Conservation (phyloP, 192 early-diverging fungal genomes). For the Backusella tuberculispora region DNA sequence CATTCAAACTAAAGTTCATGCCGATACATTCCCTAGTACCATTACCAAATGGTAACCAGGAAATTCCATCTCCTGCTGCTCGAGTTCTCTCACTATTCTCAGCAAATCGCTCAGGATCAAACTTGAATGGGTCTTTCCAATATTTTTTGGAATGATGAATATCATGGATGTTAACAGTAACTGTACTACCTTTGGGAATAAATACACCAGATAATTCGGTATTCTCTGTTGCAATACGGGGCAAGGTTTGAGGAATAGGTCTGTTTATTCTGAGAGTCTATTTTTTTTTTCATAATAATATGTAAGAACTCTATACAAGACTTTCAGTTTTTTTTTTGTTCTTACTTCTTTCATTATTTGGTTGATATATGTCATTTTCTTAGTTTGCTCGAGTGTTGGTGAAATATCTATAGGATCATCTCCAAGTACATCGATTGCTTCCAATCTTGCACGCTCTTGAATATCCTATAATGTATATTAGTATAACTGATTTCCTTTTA, state of each 20-base stretch:
- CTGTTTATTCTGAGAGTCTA: slow-evolving; percentile 54
- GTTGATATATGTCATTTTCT: slow-evolving; percentile 56
- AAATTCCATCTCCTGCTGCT: slow-evolving; percentile 32
- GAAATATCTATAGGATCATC: slow-evolving; percentile 51
- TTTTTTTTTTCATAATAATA: too few species aligned
- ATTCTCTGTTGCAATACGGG: slow-evolving; percentile 23
- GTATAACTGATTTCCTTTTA: too few species aligned
- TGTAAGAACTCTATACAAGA: too few species aligned
- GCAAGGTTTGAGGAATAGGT: slow-evolving; percentile 37
- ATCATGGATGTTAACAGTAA: slow-evolving; percentile 17
- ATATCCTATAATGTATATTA: slow-evolving; percentile 57
- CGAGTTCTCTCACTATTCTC: slow-evolving; percentile 45
- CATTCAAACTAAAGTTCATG: slow-evolving; percentile 63
- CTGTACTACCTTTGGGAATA: slow-evolving; percentile 36
- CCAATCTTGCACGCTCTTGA: slow-evolving; percentile 58
- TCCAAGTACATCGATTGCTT: slow-evolving; percentile 56
- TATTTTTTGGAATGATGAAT: slow-evolving; percentile 24
- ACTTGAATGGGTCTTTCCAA: slow-evolving; percentile 51
- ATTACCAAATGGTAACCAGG: slow-evolving; percentile 62
- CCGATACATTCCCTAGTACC: slow-evolving; percentile 65
- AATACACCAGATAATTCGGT: slow-evolving; percentile 18
- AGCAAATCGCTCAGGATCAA: slow-evolving; percentile 56
- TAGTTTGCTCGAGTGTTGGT: slow-evolving; percentile 55
- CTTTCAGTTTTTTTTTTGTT: too few species aligned
- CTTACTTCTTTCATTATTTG: slow-evolving; percentile 56